Evolutionary conservation across 1,284 basidiomycete genomes (phyloP).

Genomic region (Leccinum huronense): DNA sequence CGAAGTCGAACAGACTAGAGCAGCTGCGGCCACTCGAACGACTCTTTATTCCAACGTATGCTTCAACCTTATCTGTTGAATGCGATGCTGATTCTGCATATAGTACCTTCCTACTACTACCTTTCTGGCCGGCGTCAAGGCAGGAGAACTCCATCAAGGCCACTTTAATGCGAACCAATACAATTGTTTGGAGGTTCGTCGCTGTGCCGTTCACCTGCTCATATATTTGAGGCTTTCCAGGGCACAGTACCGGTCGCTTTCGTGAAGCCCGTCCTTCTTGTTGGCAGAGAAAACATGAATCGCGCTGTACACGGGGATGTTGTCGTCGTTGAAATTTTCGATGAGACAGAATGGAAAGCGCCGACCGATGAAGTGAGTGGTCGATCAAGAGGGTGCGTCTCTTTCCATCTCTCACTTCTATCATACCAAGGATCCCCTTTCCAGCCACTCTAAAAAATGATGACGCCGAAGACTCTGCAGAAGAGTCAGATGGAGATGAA

Average conservation of each 20-base stretch:
- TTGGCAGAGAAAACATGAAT: conserved; percentile 94
- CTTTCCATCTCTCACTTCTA: conserved; percentile 1
- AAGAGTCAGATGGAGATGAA: conserved; percentile 54
- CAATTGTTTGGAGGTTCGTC: conserved; percentile 86
- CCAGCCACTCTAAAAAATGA: conserved; percentile 85
- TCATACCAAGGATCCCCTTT: neutral
- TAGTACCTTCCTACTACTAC: conserved; percentile 81
- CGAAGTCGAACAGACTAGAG: conserved; percentile 59
- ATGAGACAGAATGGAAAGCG: conserved; percentile 89
- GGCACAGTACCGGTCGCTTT: conserved; percentile 81
- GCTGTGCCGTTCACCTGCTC: neutral
- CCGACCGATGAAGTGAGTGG: conserved; percentile 81
- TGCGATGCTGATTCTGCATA: conserved; percentile 1
- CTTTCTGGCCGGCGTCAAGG: conserved; percentile 82
- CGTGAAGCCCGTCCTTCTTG: conserved; percentile 78
- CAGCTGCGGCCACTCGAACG: conserved; percentile 51
- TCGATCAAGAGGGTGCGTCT: conserved; percentile 83
- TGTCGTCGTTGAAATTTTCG: conserved; percentile 88
- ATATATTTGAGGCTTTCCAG: conserved; percentile 36
- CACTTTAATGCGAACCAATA: conserved; percentile 95
- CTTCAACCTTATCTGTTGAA: neutral
- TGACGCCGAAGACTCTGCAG: conserved; percentile 75
- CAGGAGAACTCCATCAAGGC: conserved; percentile 84
- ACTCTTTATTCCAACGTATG: conserved; percentile 77
- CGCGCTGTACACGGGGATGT: conserved; percentile 92